Evolutionary conservation across 169 alveolate genomes (phyloP).

Genomic region (Eimeria acervulina): DNA sequence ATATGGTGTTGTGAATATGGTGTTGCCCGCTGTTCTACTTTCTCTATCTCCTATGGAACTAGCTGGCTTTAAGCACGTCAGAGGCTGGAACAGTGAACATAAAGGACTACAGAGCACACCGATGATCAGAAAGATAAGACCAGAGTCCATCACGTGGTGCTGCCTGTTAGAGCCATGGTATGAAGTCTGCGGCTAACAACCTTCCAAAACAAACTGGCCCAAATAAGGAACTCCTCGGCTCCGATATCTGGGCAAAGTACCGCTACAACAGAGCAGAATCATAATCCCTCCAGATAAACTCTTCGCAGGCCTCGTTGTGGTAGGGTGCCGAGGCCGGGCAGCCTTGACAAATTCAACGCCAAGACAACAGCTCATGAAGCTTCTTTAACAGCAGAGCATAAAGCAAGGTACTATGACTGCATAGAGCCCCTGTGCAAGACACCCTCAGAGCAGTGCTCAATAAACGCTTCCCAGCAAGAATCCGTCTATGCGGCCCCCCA

Average conservation of each 20-base stretch:
- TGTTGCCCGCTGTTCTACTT: background rate
- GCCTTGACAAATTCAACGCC: background rate
- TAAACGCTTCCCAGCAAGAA: background rate
- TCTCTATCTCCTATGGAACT: too few species aligned
- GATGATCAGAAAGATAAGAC: background rate
- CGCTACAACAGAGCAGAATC: background rate
- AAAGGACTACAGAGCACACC: background rate
- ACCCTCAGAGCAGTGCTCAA: background rate
- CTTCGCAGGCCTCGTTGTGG: background rate
- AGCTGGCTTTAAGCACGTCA: background rate
- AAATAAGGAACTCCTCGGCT: background rate
- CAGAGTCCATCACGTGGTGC: background rate
- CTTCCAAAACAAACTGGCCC: background rate
- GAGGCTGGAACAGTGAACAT: background rate
- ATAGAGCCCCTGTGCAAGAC: background rate
- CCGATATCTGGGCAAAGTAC: background rate
- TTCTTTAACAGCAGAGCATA: background rate
- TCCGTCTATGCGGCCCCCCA: background rate
- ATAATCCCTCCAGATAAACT: background rate
- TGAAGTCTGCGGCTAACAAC: background rate
- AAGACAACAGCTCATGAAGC: background rate
- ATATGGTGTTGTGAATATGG: too few species aligned
- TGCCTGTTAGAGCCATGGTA: background rate
- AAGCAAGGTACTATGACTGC: background rate
- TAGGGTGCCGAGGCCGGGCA: background rate